Evolutionary conservation across 2,329 filamentous ascomycete genomes (phyloP).

Genomic region (Bipolaris gigantea): DNA sequence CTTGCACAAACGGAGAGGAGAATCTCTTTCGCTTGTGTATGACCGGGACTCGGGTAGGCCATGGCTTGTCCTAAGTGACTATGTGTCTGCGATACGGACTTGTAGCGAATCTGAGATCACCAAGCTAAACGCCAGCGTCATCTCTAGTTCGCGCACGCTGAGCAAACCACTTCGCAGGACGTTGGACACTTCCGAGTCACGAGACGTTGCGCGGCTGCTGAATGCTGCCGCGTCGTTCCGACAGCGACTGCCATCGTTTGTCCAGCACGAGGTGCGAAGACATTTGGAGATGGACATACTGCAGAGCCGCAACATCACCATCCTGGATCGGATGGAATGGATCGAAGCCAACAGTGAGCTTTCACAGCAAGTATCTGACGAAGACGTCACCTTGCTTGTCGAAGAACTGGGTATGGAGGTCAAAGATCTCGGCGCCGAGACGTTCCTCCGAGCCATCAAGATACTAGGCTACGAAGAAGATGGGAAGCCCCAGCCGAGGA

Average conservation of each 20-base stretch:
- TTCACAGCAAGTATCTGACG: conserved; percentile 76
- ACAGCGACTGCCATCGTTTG: conserved; percentile 68
- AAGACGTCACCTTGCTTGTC: conserved; percentile 61
- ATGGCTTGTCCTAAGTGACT: conserved; percentile 84
- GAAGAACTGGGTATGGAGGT: conserved; percentile 61
- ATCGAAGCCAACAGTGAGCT: conserved; percentile 82
- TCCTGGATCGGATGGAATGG: conserved; percentile 70
- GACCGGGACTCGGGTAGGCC: conserved; percentile 72
- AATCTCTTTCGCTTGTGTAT: conserved; percentile 75
- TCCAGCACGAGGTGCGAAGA: conserved; percentile 67
- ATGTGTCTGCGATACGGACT: conserved; percentile 74
- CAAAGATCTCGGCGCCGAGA: conserved; percentile 52
- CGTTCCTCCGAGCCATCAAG: conserved; percentile 56
- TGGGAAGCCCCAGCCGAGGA: conserved; percentile 46
- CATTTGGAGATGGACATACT: conserved; percentile 74
- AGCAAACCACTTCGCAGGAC: conserved; percentile 31
- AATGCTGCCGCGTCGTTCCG: conserved; percentile 71
- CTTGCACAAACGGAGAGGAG: conserved; percentile 81
- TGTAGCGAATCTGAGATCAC: conserved; percentile 79
- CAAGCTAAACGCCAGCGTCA: conserved; percentile 63
- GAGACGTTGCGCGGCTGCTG: conserved; percentile 65
- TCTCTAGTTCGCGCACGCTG: conserved; percentile 29
- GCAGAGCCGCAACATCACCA: conserved; percentile 62
- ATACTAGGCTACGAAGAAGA: conserved; percentile 49
- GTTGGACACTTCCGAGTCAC: conserved; percentile 39